phyloP scores from a whole-genome alignment of 768 basidiomycete genomes.

The Lactifluus rugatus region DNA sequence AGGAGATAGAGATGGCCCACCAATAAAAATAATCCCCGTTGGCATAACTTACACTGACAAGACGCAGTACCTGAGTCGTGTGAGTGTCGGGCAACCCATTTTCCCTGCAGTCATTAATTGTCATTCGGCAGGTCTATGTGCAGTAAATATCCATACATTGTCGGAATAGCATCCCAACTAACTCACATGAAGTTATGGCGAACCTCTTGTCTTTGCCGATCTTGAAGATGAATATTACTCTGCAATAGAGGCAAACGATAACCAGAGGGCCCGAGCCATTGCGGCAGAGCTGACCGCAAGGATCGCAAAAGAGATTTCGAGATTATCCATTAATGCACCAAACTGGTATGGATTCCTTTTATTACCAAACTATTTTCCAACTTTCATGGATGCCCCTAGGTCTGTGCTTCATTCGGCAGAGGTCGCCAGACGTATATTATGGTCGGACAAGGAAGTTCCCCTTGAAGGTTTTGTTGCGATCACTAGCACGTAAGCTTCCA shows the following conservation, averaged over 20 bases:
- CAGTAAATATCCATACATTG: neutral
- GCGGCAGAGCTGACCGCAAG: conserved; percentile 75
- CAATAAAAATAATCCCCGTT: conserved; percentile 54
- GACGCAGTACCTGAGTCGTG: conserved; percentile 76
- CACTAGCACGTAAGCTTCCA: conserved; percentile 69
- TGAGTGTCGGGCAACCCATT: conserved; percentile 31
- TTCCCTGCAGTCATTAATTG: neutral
- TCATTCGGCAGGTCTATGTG: neutral
- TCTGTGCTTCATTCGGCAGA: conserved; percentile 79
- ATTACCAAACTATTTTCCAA: neutral
- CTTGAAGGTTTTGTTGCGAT: conserved; percentile 73
- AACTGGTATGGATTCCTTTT: conserved; percentile 58
- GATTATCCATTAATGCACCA: conserved; percentile 78
- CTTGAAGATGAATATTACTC: conserved; percentile 68
- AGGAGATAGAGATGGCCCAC: conserved; percentile 30
- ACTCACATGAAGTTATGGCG: conserved; percentile 52
- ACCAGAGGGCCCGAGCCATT: conserved; percentile 60
- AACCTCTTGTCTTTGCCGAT: conserved; percentile 62
- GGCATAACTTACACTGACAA: conserved; percentile 73
- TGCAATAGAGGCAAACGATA: conserved; percentile 26
- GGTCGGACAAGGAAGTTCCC: conserved; percentile 64
- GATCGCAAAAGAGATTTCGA: conserved; percentile 58
- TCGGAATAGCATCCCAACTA: neutral
- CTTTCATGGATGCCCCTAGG: conserved; percentile 35
- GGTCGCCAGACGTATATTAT: conserved; percentile 85